Evolutionary conservation across 495 filamentous ascomycete species (phyloP).

Genomic region (Polyplosphaeria fusca): DNA sequence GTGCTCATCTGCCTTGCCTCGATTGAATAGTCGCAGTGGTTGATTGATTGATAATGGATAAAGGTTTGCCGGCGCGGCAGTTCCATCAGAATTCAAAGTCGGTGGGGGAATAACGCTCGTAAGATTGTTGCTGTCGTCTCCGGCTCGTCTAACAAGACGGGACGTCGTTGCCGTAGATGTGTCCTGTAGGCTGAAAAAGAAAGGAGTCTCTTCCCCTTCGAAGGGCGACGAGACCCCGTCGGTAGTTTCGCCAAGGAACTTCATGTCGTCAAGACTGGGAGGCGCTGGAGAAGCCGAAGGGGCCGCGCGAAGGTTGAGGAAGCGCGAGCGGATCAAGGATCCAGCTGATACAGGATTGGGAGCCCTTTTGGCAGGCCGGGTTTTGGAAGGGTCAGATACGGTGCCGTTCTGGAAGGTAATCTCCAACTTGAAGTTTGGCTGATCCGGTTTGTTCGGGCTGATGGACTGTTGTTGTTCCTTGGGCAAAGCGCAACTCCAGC

Average conservation of each 20-base stretch:
- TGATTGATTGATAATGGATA: conserved; percentile 67
- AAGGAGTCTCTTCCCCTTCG: conserved; percentile 66
- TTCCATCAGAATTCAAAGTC: conserved; percentile 58
- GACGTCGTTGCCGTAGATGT: conserved; percentile 7
- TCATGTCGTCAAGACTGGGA: conserved; percentile 64
- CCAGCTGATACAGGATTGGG: conserved; percentile 31
- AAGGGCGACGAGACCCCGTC: conserved; percentile 60
- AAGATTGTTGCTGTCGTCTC: conserved; percentile 47
- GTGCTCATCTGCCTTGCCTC: conserved; percentile 73
- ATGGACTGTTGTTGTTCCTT: conserved; percentile 65
- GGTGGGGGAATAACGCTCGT: conserved; percentile 59
- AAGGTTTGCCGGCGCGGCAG: conserved; percentile 67
- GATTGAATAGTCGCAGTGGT: conserved; percentile 81
- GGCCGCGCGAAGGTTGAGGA: conserved; percentile 16
- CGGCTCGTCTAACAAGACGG: conserved; percentile 18
- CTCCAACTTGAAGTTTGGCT: conserved; percentile 75
- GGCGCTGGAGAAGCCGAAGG: conserved; percentile 59
- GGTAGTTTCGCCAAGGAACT: conserved; percentile 79
- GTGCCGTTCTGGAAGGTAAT: conserved; percentile 77
- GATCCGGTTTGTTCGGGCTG: conserved; percentile 56
- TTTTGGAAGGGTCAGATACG: conserved; percentile 41
- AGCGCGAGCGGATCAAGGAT: conserved; percentile 24
- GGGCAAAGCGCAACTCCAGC: conserved; percentile 82
- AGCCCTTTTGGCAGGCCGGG: conserved; percentile 21
- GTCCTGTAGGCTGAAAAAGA: conserved; percentile 55